Conservation (phyloP, 1,139 yeast genomes). For the Zygoascus hellenicus region DNA sequence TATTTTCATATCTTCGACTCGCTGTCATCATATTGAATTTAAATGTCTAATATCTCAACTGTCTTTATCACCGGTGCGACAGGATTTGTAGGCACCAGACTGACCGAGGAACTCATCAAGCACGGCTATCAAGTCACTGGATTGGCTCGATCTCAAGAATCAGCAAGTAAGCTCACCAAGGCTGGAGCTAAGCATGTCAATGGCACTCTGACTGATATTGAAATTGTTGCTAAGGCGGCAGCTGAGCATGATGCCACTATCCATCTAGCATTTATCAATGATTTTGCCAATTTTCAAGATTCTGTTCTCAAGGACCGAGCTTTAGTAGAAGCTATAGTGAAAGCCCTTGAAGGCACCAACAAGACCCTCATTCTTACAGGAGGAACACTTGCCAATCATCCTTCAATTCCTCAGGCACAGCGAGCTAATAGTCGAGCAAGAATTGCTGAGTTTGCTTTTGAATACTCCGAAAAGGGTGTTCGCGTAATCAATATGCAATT, state of each 20-base stretch:
- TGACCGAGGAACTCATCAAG: conserved; percentile 31
- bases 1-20: too few relatives aligned
- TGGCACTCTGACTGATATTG: conserved; percentile 30
- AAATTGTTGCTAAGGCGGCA: conserved; percentile 28
- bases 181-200: conserved; percentile 5
- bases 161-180: conserved; percentile 28
- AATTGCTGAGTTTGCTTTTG: not conserved
- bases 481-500: conserved; percentile 2
- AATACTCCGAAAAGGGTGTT: conserved; percentile 4
- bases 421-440: not conserved
- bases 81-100: conserved; percentile 53
- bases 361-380: conserved; percentile 15
- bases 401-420: not conserved
- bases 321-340: conserved; percentile 26
- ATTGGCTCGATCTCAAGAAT: conserved; percentile 46
- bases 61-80: conserved; percentile 54
- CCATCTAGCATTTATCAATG: conserved; percentile 35
- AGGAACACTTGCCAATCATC: not conserved
- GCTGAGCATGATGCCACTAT: conserved; percentile 32
- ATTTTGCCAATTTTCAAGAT: conserved; percentile 18
- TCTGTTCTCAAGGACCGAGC: conserved; percentile 22
- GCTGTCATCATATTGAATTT: too few relatives aligned
- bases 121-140: conserved; percentile 49
- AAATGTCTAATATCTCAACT: not conserved
- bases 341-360: conserved; percentile 26